phyloP scores from a whole-genome alignment of 1,139 yeast species.

The Neolecta irregularis region DNA sequence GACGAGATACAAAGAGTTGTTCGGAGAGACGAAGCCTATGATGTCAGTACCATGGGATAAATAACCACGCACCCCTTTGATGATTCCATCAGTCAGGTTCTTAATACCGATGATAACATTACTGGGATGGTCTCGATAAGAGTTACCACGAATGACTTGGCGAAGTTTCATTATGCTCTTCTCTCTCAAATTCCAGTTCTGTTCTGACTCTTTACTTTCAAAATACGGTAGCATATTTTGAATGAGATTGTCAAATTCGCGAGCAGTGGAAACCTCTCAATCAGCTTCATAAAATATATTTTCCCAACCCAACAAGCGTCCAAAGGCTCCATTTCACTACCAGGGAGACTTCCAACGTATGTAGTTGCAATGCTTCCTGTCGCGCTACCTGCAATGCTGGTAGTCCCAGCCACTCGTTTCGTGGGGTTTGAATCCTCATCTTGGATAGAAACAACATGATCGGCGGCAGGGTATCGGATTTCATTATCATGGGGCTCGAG shows the following conservation, averaged over 20 bases:
- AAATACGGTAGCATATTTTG: constrained; percentile 32
- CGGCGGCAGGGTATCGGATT: neutral
- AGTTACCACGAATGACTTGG: constrained; percentile 45
- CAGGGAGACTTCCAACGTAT: constrained; percentile 16
- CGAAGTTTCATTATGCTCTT: constrained; percentile 42
- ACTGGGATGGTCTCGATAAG: constrained; percentile 28
- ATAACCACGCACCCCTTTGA: constrained; percentile 41
- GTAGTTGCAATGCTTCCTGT: constrained; percentile 10
- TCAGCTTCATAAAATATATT: no score
- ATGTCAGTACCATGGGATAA: neutral
- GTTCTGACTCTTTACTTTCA: constrained; percentile 73
- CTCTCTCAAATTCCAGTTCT: constrained; percentile 72
- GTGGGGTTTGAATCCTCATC: constrained; percentile 1
- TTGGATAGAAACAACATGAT: neutral
- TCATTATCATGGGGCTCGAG: constrained; percentile 6
- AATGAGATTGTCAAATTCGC: constrained; percentile 27
- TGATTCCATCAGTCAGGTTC: constrained; percentile 41
- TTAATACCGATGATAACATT: constrained; percentile 34
- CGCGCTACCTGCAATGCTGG: constrained; percentile 6
- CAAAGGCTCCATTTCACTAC: constrained; percentile 23
- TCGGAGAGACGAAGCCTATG: constrained; percentile 43
- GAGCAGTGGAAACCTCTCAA: constrained; percentile 21
- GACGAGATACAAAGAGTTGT: constrained; percentile 69
- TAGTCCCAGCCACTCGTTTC: constrained; percentile 5
- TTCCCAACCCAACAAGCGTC: constrained; percentile 9